Evolutionary conservation across 192 early-diverging fungal species (phyloP).

Genomic region (Gonapodya prolifera): DNA sequence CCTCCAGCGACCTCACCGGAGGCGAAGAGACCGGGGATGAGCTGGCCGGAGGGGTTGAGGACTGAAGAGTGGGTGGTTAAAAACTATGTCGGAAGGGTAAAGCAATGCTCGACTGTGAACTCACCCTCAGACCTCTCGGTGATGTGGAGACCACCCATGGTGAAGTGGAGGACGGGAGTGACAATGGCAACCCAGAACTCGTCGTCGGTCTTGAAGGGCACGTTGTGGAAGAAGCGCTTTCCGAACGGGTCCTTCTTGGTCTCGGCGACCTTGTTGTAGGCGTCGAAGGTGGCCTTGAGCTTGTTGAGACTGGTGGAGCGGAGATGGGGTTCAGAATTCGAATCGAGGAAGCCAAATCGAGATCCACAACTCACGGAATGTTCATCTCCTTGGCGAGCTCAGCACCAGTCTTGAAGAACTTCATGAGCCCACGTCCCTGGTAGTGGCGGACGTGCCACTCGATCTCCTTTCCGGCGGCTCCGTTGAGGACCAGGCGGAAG

Average conservation of each 20-base stretch:
- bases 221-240: conserved; percentile 46
- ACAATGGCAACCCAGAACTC: conserved; percentile 34
- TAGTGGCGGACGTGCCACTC: conserved; percentile 79
- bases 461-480: conserved; percentile 73
- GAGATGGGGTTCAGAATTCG: too few species aligned
- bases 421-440: conserved; percentile 79
- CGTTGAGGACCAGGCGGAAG: conserved; percentile 69
- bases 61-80: too few species aligned
- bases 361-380: too few species aligned
- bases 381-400: conserved; percentile 70
- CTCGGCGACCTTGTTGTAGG: conserved; percentile 37
- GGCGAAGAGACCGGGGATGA: conserved; percentile 74
- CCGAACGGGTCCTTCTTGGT: conserved; percentile 40
- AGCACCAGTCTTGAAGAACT: conserved; percentile 57
- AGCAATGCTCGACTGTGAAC: too few species aligned
- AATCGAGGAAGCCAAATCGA: too few species aligned
- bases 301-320: too few species aligned
- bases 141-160: conserved; percentile 77
- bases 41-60: conserved; percentile 16
- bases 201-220: conserved; percentile 3
- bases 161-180: conserved; percentile 44
- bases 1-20: conserved; percentile 92
- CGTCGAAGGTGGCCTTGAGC: conserved; percentile 24
- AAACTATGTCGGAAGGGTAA: too few species aligned
- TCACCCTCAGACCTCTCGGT: conserved; percentile 47